phyloP scores from a whole-genome alignment of 108 stramenopile genomes.

The Nitzschia palea region DNA sequence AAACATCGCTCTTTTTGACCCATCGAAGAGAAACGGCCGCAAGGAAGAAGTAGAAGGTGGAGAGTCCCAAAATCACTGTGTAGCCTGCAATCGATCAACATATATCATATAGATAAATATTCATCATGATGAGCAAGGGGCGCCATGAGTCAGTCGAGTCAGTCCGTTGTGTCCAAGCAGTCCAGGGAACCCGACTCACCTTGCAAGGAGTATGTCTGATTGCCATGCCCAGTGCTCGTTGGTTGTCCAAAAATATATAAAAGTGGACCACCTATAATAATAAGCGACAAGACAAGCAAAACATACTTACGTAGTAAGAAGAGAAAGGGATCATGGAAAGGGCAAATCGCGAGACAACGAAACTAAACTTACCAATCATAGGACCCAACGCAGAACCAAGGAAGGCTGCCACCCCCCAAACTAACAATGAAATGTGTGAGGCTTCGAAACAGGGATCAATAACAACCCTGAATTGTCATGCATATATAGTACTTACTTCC shows the following conservation, averaged over 20 bases:
- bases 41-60: conserved; percentile 34
- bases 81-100: conserved; percentile 19
- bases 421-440: too few species aligned
- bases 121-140: too few species aligned
- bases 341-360: too few species aligned
- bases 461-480: neutral
- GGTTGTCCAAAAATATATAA: conserved; percentile 23
- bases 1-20: conserved; percentile 15
- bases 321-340: neutral
- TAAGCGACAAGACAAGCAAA: too few species aligned
- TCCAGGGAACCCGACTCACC: too few species aligned
- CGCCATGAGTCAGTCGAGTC: too few species aligned
- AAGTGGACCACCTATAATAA: conserved; percentile 8
- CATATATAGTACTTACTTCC: conserved; percentile 28
- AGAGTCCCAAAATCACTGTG: conserved; percentile 25
- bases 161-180: too few species aligned
- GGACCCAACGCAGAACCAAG: conserved; percentile 64
- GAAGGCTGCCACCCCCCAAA: conserved; percentile 73
- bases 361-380: conserved; percentile 42
- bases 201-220: conserved; percentile 12
- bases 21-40: conserved; percentile 34
- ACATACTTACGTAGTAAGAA: too few species aligned
- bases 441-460: neutral
- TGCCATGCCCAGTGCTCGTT: neutral
- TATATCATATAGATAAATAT: too few species aligned